Base-by-base conservation (phyloP, 257 asterid species). In the Orobanche coerulescens region DNA sequence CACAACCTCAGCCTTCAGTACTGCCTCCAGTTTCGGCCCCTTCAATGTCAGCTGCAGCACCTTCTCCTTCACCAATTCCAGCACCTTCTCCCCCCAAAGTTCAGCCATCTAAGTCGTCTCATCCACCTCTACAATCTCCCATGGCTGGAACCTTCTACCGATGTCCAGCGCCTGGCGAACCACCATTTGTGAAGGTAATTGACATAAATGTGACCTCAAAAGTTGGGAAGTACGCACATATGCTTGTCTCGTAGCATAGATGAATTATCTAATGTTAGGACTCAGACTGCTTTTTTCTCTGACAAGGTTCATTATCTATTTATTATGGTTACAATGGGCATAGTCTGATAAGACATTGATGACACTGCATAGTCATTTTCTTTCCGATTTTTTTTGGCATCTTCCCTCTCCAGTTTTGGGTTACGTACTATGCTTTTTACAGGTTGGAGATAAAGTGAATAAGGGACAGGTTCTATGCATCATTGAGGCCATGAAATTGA, bases 131-230 rank as follows among this genome's bases (percentile, higher is more conserved):
- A 23, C 84, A 85, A 71, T 66, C 71, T 59, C 97, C 97, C 59
- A 87, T 90, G 97, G 95, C 97, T 4, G 97, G 97, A 70, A 90
- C 89, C 34, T 83, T 90, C 68, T 90, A 87, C 66, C 79, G 95
- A 62, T 59, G 88, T 67, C 86, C 95, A 56, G 97, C 28, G 61
- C 97, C 97, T 43, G 81, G 94, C 36, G 97, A 83, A 78, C 91
- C 94, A 13, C 72, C 89, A 56, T 83, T 84, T 62, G 96, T 87
- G 57, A 83, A 90, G 94, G 97, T 90, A 78, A 63, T 59, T 66
- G 59, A 22, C 30, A 3, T 47, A n/a, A 54, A 68, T 64, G 46
- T 25, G 4, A 53, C 7, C 2, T 54, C 10, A 48, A 43, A 54
- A 15, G 6, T 57, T 8, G 40, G 58, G 46, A 39, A 40, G 40